Evolutionary conservation across 2,329 filamentous ascomycete genomes (phyloP).

Genomic region (Ceratocystiopsis minuta): DNA sequence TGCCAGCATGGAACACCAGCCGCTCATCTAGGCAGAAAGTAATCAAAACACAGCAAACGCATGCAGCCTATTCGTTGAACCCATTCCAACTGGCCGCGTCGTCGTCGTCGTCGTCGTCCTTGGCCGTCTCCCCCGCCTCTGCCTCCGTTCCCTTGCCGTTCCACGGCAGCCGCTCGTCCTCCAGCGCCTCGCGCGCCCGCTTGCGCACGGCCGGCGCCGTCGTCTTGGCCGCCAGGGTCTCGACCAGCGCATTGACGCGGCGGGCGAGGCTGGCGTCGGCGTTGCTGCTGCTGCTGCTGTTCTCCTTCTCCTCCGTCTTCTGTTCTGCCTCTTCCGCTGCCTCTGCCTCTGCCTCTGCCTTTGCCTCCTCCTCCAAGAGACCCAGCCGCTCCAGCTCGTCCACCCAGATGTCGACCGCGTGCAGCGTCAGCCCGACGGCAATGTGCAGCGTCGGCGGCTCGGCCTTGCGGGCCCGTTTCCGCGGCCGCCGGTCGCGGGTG

Average conservation of each 20-base stretch:
- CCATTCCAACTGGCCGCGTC: conserved; percentile 45
- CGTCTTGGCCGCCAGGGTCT: conserved; percentile 34
- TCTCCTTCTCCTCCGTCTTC: conserved; percentile 12
- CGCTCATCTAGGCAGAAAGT: not conserved
- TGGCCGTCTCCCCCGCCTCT: conserved; percentile 1
- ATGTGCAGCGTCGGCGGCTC: conserved; percentile 24
- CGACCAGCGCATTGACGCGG: conserved; percentile 34
- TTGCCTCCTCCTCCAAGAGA: conserved; percentile 15
- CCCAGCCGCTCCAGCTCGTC: conserved; percentile 29
- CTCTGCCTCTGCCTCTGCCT: no score
- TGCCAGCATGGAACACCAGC: no score
- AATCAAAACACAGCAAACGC: not conserved
- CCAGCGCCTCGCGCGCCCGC: conserved; percentile 50
- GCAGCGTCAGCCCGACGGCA: conserved; percentile 69
- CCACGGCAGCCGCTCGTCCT: conserved; percentile 55
- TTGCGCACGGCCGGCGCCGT: conserved; percentile 54
- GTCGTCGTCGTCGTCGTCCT: conserved; percentile 19
- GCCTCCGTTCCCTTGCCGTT: conserved; percentile 19
- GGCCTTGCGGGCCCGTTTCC: conserved; percentile 12
- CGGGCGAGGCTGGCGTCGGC: conserved; percentile 27
- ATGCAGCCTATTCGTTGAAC: conserved; percentile 35
- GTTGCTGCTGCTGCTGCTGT: not conserved
- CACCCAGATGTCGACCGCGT: conserved; percentile 78
- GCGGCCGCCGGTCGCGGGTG: conserved; percentile 21
- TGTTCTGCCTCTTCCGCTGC: no score